A percentile compares a stretch with the other conserved stretches of the same genome.
These are phyloP conservation scores for Malus domestica DNA, from an alignment of 306 rosid species.

Conservation along the genomic window ASM211411v1 NC_041796.1:1715001-1715500, in stretches of 20 bases:
- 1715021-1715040: background rate
- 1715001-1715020: constrained; percentile 25
- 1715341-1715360: background rate
- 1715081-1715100: too few species aligned
- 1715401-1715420: background rate
- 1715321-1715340: background rate
- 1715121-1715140: background rate
- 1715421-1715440: background rate
- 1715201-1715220: background rate
- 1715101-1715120: background rate
- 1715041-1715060: background rate
- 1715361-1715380: background rate
- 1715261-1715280: background rate
- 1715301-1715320: background rate
- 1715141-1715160: background rate
- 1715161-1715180: background rate
- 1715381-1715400: background rate
- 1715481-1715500: too few species aligned
- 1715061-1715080: too few species aligned
- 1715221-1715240: background rate
- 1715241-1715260: background rate
- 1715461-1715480: background rate
- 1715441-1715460: background rate
- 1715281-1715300: background rate
- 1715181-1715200: background rate